Conservation (phyloP, 2,329 filamentous ascomycete species). For the Neurospora sp. region DNA sequence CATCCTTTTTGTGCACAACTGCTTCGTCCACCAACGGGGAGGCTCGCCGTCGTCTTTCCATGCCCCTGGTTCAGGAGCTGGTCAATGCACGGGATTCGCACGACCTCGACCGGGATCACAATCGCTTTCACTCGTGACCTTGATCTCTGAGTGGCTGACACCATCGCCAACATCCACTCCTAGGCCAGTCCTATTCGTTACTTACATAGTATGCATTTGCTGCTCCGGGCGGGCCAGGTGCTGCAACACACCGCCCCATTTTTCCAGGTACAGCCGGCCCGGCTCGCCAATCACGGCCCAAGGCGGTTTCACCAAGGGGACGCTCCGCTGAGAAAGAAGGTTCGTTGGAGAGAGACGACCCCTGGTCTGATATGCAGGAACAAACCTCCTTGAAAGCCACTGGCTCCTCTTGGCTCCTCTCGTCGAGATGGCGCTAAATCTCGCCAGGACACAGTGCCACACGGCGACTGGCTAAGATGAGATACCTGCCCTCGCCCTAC, state of each 20-base stretch:
- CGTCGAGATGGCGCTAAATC: neutral
- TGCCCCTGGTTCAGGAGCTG: neutral
- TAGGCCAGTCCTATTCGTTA: neutral
- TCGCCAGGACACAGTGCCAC: neutral
- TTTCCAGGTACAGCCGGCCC: neutral
- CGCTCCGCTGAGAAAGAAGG: neutral
- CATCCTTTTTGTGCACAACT: neutral
- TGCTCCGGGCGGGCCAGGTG: neutral
- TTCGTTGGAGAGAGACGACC: neutral
- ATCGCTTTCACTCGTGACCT: neutral
- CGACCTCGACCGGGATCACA: neutral
- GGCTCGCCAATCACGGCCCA: neutral
- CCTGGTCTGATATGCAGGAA: neutral
- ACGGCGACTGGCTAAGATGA: neutral
- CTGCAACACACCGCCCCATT: neutral
- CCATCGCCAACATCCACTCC: neutral
- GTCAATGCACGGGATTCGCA: neutral
- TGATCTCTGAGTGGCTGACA: neutral
- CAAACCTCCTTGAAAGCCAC: neutral
- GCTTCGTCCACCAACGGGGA: neutral
- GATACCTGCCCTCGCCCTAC: neutral
- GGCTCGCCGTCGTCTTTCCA: neutral
- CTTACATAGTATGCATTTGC: neutral
- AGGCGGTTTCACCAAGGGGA: neutral
- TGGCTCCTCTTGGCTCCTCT: neutral